A percentile compares a stretch with the other conserved stretches of the same genome.
These are phyloP conservation scores for Millerozyma miso DNA, from an alignment of 805 yeast genomes.

Conservation along the genomic window DNA sequence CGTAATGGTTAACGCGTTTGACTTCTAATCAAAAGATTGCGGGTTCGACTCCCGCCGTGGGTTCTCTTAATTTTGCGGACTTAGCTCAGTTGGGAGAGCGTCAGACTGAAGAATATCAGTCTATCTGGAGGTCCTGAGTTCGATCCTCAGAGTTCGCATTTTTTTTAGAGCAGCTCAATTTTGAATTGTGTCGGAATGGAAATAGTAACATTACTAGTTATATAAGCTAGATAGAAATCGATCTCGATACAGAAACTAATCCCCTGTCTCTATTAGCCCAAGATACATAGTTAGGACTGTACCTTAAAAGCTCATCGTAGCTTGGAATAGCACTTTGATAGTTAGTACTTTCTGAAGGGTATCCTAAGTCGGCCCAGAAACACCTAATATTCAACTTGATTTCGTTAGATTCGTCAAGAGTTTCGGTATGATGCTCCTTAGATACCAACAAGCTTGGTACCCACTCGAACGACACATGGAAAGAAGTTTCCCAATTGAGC, in stretches of 20 bases:
- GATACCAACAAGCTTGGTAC: slow-evolving; percentile 48
- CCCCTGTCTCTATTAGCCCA: slow-evolving; percentile 69
- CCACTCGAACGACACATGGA: slow-evolving; percentile 72
- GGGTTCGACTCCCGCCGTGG: slow-evolving; percentile 59
- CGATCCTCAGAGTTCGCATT: slow-evolving; percentile 29
- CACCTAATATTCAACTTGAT: slow-evolving; percentile 63
- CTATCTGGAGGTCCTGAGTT: slow-evolving; percentile 29
- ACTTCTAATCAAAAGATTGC: slow-evolving; percentile 63
- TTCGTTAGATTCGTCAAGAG: not conserved
- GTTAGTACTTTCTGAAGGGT: slow-evolving; percentile 36
- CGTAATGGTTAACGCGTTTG: slow-evolving; percentile 67
- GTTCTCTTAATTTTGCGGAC: slow-evolving; percentile 25
- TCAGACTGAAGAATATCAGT: slow-evolving; percentile 31
- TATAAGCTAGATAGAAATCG: slow-evolving; percentile 19
- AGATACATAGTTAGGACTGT: slow-evolving; percentile 59
- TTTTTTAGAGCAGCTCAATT: slow-evolving; percentile 6
- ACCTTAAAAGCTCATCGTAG: slow-evolving; percentile 62
- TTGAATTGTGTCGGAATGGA: not conserved
- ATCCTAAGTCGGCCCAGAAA: slow-evolving; percentile 72
- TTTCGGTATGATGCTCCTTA: slow-evolving; percentile 18
- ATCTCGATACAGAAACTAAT: slow-evolving; percentile 54
- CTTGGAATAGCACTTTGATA: slow-evolving; percentile 55
- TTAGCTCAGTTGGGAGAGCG: slow-evolving; percentile 40
- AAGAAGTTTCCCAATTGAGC: slow-evolving; percentile 53
- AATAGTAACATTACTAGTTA: not conserved